A percentile compares a stretch with the other conserved stretches of the same genome.
Evolutionary conservation across 495 filamentous ascomycete genomes (phyloP).

Genomic region (Chaetomidium leptoderma): DNA sequence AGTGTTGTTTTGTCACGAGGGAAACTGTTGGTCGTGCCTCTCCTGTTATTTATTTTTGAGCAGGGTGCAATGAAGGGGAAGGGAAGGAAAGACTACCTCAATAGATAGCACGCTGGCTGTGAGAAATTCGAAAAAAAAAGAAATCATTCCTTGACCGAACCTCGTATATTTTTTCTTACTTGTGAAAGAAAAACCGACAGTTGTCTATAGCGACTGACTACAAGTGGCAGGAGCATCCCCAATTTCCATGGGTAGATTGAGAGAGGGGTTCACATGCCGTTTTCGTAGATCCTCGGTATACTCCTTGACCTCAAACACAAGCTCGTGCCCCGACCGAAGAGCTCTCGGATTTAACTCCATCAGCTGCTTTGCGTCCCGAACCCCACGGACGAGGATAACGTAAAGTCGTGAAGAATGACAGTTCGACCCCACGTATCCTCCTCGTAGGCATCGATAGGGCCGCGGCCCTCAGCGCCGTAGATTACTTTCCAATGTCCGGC

Average conservation of each 20-base stretch:
- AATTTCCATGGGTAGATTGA: not conserved
- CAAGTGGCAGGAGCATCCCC: not conserved
- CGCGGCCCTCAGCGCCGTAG: not conserved
- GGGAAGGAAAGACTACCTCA: too few species aligned
- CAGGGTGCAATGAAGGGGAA: too few species aligned
- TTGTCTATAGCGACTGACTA: not conserved
- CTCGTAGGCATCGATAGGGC: constrained; percentile 1
- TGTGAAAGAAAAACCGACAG: too few species aligned
- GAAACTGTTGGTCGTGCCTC: too few species aligned
- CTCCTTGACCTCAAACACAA: not conserved
- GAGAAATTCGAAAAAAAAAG: too few species aligned
- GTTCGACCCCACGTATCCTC: not conserved
- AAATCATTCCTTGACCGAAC: too few species aligned
- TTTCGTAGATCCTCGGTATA: not conserved
- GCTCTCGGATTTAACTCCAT: not conserved
- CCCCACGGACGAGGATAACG: not conserved
- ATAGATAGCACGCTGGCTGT: too few species aligned
- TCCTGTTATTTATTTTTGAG: too few species aligned
- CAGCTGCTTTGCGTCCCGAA: not conserved
- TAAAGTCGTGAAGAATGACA: not conserved
- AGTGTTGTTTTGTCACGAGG: too few species aligned
- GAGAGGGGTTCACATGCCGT: not conserved
- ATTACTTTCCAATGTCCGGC: not conserved
- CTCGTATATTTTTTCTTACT: not conserved
- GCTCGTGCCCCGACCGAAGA: not conserved